phyloP scores from a whole-genome alignment of 257 asterid species.

The Coffea eugenioides region DNA sequence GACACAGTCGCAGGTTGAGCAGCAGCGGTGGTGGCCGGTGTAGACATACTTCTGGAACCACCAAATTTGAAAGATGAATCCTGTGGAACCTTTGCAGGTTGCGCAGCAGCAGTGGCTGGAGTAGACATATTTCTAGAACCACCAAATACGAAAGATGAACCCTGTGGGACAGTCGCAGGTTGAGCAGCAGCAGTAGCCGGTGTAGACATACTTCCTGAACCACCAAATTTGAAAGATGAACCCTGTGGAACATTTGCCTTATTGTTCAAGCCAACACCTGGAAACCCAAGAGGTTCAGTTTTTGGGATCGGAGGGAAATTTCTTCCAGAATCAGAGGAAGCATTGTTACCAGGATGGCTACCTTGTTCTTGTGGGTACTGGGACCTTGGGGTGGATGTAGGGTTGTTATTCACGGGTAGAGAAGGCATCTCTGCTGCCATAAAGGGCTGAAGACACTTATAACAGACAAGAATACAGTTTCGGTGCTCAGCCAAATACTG shows the following conservation, averaged over 20 bases:
- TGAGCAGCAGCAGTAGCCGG: constrained; percentile 16
- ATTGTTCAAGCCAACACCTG: constrained; percentile 9
- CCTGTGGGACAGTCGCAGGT: not conserved
- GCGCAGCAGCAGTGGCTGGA: no score
- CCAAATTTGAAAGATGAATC: not conserved
- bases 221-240: constrained; percentile 10
- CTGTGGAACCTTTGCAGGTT: no score
- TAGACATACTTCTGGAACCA: constrained; percentile 19
- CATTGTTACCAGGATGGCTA: constrained; percentile 4
- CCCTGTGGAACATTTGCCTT: not conserved
- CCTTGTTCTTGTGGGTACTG: constrained; percentile 26
- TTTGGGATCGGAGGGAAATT: constrained; percentile 14
- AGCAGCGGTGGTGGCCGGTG: constrained; percentile 13
- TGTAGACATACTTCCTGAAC: constrained; percentile 17
- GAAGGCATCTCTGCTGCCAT: constrained; percentile 41
- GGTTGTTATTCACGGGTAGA: constrained; percentile 24
- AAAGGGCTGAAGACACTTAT: constrained; percentile 46
- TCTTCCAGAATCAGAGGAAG: constrained; percentile 19
- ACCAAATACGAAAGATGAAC: no score
- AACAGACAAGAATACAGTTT: constrained; percentile 47
- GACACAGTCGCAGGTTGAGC: constrained; percentile 9
- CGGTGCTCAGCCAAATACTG: constrained; percentile 35
- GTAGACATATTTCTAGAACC: no score
- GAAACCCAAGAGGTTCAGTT: constrained; percentile 7
- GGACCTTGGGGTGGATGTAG: constrained; percentile 11